These are phyloP conservation scores for Agroathelia rolfsii DNA, from an alignment of 1,284 basidiomycete species.

Conservation along the genomic window DNA sequence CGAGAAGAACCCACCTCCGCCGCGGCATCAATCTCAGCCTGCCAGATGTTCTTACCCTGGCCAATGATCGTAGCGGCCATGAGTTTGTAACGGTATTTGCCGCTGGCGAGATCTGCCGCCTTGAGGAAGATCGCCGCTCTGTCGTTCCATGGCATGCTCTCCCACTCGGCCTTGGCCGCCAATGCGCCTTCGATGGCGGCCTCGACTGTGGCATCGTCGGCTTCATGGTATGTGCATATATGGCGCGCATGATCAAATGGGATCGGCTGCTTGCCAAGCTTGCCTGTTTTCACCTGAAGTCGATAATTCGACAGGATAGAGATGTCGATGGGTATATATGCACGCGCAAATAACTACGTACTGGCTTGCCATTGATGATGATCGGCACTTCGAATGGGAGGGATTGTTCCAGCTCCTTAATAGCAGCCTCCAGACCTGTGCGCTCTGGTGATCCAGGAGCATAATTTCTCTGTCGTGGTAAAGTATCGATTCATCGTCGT, in stretches of 20 bases:
- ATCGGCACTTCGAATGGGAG: conserved; percentile 89
- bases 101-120: conserved; percentile 88
- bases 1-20: conserved; percentile 68
- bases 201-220: conserved; percentile 66
- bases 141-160: conserved; percentile 91
- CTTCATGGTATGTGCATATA: conserved; percentile 86
- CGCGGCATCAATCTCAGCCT: conserved; percentile 98
- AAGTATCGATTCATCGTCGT: conserved; percentile 20
- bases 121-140: conserved; percentile 97
- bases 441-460: conserved; percentile 77
- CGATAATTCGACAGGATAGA: neutral
- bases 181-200: conserved; percentile 86
- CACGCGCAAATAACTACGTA: conserved; percentile 27
- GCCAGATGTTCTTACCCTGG: conserved; percentile 99
- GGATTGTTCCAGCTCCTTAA: conserved; percentile 74
- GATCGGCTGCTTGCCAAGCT: conserved; percentile 69
- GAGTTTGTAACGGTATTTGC: conserved; percentile 91
- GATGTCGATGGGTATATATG: conserved; percentile 1
- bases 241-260: conserved; percentile 77
- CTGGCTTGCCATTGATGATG: conserved; percentile 85
- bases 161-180: conserved; percentile 83
- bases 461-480: conserved; percentile 49
- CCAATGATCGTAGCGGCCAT: conserved; percentile 97
- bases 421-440: conserved; percentile 61
- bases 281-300: conserved; percentile 73